Evolutionary conservation across 192 early-diverging fungal genomes (phyloP).

Genomic region (Entomortierella lignicola): DNA sequence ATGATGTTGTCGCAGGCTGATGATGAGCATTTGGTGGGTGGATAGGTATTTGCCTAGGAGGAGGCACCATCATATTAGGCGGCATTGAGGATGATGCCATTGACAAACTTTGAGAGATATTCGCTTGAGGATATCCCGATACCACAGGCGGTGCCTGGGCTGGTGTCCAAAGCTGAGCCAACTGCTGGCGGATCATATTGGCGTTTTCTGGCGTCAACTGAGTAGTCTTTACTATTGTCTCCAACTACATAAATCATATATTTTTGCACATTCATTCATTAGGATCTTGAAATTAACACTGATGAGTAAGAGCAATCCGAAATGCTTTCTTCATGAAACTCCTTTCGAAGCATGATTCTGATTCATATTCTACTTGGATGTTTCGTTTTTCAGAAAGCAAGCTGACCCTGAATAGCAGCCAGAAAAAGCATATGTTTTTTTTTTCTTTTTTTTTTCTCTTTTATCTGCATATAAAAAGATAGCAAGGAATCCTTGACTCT

Average conservation of each 20-base stretch:
- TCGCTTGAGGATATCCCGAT: constrained; percentile 6
- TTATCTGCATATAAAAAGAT: background rate
- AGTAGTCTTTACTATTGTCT: constrained; percentile 58
- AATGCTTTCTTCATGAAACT: too few species aligned
- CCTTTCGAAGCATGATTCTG: too few species aligned
- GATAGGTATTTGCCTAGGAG: constrained; percentile 3
- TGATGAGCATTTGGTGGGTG: constrained; percentile 13
- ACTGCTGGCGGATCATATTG: constrained; percentile 57
- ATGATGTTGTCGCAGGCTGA: background rate
- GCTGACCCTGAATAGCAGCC: too few species aligned
- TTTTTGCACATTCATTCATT: background rate
- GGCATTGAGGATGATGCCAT: constrained; percentile 18
- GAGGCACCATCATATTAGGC: constrained; percentile 26
- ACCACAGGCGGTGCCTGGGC: constrained; percentile 10
- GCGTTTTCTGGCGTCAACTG: constrained; percentile 56
- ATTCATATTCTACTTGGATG: too few species aligned
- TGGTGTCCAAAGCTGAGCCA: constrained; percentile 48
- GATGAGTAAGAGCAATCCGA: too few species aligned
- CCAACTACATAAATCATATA: constrained; percentile 43
- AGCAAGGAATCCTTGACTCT: background rate
- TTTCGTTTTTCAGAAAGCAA: too few species aligned
- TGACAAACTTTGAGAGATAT: constrained; percentile 2
- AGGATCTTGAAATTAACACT: background rate
- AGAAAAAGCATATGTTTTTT: constrained; percentile 1
- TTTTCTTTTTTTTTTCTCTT: constrained; percentile 15